Evolutionary conservation across 495 filamentous ascomycete genomes (phyloP).

Genomic region (Xylaria castorea): DNA sequence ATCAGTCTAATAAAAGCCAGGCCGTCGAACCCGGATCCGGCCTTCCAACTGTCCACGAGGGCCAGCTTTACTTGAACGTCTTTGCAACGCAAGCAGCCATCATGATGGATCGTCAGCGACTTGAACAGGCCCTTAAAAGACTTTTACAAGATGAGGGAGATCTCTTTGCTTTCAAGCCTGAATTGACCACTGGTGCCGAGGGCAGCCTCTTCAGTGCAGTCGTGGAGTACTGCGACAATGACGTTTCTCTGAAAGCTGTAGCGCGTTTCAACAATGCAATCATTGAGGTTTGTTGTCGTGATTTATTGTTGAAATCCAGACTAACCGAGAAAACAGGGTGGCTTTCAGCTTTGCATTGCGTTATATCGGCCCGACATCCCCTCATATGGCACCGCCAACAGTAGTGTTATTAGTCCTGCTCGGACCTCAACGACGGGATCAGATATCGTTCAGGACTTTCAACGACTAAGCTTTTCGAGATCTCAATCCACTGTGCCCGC

Average conservation of each 20-base stretch:
- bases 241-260: conserved; percentile 44
- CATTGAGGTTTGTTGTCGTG: conserved; percentile 48
- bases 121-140: conserved; percentile 54
- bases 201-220: conserved; percentile 49
- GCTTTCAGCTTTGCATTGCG: conserved; percentile 36
- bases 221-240: conserved; percentile 63
- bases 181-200: conserved; percentile 38
- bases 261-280: conserved; percentile 52
- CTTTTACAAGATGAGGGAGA: conserved; percentile 61
- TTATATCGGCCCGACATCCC: conserved; percentile 37
- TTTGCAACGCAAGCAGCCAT: conserved; percentile 35
- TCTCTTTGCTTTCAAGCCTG: conserved; percentile 58
- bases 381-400: not conserved
- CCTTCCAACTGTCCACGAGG: conserved; percentile 52
- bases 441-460: conserved; percentile 33
- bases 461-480: conserved; percentile 38
- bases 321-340: conserved; percentile 33
- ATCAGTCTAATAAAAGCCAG: conserved; percentile 17
- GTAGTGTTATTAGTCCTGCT: conserved; percentile 21
- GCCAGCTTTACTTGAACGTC: conserved; percentile 57
- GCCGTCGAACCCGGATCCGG: conserved; percentile 35
- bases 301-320: conserved; percentile 25
- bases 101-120: conserved; percentile 34
- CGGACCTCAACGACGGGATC: conserved; percentile 22
- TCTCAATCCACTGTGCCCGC: conserved; percentile 30